Evolutionary conservation across 176 grass and related monocot genomes (phyloP).

Genomic region (Oryza punctata): DNA sequence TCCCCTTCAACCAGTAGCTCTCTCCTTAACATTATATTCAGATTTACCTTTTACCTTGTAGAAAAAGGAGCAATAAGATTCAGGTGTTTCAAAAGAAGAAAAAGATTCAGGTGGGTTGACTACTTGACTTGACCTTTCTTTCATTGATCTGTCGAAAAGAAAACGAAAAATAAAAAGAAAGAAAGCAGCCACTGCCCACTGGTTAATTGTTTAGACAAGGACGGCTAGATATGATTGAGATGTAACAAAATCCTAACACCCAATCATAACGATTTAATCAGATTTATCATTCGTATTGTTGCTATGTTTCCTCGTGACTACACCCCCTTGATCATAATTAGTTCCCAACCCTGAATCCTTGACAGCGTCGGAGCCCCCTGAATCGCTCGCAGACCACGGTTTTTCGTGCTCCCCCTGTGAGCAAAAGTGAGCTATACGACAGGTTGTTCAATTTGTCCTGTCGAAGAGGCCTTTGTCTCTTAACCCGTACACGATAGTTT

Average conservation of each 20-base stretch:
- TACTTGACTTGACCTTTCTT: no score
- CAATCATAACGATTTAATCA: background rate
- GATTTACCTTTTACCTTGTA: background rate
- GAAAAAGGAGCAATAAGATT: no score
- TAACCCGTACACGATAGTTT: background rate
- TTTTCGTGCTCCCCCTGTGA: background rate
- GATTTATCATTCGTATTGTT: background rate
- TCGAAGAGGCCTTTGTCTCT: background rate
- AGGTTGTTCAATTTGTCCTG: background rate
- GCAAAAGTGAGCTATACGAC: constrained; percentile 3
- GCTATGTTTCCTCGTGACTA: background rate
- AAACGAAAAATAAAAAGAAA: background rate
- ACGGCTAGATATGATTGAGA: background rate
- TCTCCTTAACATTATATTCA: no score
- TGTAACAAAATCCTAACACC: background rate
- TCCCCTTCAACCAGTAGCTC: no score
- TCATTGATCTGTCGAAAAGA: background rate
- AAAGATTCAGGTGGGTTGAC: no score
- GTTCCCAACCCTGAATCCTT: background rate
- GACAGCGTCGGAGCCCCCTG: background rate
- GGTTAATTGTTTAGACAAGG: background rate
- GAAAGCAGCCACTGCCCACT: background rate
- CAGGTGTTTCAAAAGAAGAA: no score
- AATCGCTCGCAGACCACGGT: constrained; percentile 21
- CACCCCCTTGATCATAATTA: background rate